Percentiles rank a stretch among this genome's conserved stretches.
These are phyloP conservation scores for Candida buenavistaensis DNA, from an alignment of 1,139 yeast genomes.

Conservation along the genomic window DNA sequence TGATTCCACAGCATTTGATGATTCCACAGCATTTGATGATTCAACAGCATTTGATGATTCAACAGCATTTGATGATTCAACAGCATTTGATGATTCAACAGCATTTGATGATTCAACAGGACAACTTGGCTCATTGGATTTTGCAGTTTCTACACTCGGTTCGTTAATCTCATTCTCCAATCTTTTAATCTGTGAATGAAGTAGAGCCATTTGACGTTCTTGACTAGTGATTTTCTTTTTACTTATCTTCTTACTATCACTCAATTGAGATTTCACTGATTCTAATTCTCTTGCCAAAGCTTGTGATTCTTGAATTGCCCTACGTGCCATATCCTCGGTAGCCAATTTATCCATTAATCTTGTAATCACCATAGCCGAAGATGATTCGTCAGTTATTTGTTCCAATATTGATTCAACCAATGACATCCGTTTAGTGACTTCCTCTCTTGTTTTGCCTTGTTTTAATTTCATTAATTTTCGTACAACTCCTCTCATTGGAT, in stretches of 20 bases:
- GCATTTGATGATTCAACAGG: no score
- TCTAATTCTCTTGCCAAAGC: constrained; percentile 24
- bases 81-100: no score
- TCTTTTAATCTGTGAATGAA: constrained; percentile 14
- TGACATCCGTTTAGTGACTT: constrained; percentile 23
- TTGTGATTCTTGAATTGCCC: constrained; percentile 33
- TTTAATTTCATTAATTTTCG: constrained; percentile 27
- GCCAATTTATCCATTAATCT: constrained; percentile 34
- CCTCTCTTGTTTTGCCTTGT: constrained; percentile 22
- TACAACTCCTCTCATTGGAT: constrained; percentile 17
- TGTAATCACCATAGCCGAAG: constrained; percentile 33
- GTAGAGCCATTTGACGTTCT: constrained; percentile 26
- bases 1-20: no score
- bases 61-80: no score
- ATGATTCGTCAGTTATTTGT: constrained; percentile 29
- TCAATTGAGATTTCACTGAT: no score
- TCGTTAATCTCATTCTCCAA: constrained; percentile 8
- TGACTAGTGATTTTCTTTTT: constrained; percentile 8
- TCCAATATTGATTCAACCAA: constrained; percentile 34
- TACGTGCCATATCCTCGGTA: constrained; percentile 35
- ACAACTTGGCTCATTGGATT: no score
- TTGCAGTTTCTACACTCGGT: no score
- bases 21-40: no score
- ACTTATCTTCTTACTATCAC: constrained; percentile 28
- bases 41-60: no score